Evolutionary conservation across 2,329 filamentous ascomycete genomes (phyloP).

Genomic region (Thermomyces lanuginosus): DNA sequence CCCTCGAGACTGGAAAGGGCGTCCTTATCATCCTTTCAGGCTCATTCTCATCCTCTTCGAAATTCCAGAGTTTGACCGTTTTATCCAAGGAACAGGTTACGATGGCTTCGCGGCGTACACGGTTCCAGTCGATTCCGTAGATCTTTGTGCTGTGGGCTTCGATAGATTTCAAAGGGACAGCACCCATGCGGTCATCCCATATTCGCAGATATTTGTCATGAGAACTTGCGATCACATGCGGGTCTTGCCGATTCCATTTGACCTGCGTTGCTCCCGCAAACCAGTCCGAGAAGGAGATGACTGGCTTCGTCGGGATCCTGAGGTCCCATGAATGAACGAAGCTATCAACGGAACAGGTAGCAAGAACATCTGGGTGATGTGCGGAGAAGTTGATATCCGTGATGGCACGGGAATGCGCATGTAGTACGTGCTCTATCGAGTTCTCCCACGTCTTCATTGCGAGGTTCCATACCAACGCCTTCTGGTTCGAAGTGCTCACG

Average conservation of each 20-base stretch:
- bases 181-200: constrained; percentile 73
- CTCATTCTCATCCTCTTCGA: constrained; percentile 43
- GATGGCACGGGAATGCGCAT: constrained; percentile 73
- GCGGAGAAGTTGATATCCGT: constrained; percentile 95
- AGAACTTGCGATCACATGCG: constrained; percentile 75
- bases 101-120: constrained; percentile 53
- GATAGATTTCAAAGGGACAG: constrained; percentile 65
- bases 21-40: constrained; percentile 67
- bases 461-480: constrained; percentile 86
- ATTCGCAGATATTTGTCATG: constrained; percentile 78
- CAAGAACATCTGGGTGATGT: constrained; percentile 73
- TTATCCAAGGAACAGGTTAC: constrained; percentile 82
- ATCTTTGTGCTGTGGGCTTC: constrained; percentile 84
- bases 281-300: constrained; percentile 77
- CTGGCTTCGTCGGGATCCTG: constrained; percentile 54
- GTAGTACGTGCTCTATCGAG: constrained; percentile 74
- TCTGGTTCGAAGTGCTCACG: constrained; percentile 84
- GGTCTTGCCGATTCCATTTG: constrained; percentile 79
- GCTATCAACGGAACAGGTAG: constrained; percentile 83
- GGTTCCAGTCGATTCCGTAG: constrained; percentile 89
- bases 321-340: constrained; percentile 90
- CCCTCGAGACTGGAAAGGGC: constrained; percentile 77
- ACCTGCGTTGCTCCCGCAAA: constrained; percentile 87
- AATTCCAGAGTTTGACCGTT: constrained; percentile 90
- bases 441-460: constrained; percentile 54